Base-by-base conservation (phyloP, 768 basidiomycete genomes). In the Porphyrellus cyaneotinctus region DNA sequence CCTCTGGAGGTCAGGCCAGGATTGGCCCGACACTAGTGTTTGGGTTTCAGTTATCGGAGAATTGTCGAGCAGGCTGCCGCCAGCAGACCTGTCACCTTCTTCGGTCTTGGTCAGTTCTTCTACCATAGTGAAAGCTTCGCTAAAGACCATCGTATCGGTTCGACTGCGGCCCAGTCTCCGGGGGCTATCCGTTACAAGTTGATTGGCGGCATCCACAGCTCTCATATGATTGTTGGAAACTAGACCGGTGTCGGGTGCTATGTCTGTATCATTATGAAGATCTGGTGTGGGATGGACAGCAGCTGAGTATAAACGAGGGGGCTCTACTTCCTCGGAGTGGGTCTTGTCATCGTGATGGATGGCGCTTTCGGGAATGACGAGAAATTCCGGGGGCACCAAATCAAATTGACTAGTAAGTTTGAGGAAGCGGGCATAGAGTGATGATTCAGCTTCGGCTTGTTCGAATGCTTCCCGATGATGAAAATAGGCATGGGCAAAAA, bases 401-500 rank as follows among this genome's bases (percentile, higher is more conserved):
- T 87, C 83, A 72, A 88, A 95, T 64, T 82, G 82, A 54, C 79
- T 76, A 9, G 88, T 87, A 52, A 95, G 81, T 12, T 85, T 86
- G 51, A 94, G 79, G 75, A 95, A 95, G 61, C 94, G 87, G 32
- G 87, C 86, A 64, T 95, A 95, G 3, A 97, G 76, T 0, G 88
- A 88, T 8, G 88, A 91, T 70, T 97, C 94, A 7, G 84, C 90
- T 72, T 95, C 92, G 28, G 87, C 87, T 65, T 91, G 88, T 59
- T 91, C 87, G 66, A 95, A 95, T 1, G 83, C 83, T 65, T 94
- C 93, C 57, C 91, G 86, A 69, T 95, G 93, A 67, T 93, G 91
- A 73, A 87, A 95, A 75, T 93, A 97, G 2, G 94, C 93, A 69
- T 99, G 95, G 0, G 91, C 91, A 65, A 99, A 97, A 57, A 97